Percentiles rank a stretch among this genome's conserved stretches.
Conservation (phyloP, 2,329 filamentous ascomycete genomes). For the Tympanopsis confertula region DNA sequence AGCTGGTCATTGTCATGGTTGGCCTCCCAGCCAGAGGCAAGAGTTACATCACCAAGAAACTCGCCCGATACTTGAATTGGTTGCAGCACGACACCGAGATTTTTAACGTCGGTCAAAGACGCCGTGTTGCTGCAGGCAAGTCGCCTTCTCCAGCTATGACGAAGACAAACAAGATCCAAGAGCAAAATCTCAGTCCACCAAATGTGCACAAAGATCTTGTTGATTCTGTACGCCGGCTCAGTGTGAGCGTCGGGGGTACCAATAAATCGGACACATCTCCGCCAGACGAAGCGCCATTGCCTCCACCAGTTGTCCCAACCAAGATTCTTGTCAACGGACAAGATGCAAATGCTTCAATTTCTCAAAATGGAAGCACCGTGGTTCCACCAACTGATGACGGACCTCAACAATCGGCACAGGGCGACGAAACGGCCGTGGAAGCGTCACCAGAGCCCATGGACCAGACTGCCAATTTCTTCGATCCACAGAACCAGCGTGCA, state of each 20-base stretch:
- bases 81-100: conserved; percentile 90
- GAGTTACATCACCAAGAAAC: conserved; percentile 97
- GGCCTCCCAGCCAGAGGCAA: conserved; percentile 90
- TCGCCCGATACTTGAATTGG: conserved; percentile 91
- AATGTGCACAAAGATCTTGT: conserved; percentile 40
- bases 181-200: conserved; percentile 38
- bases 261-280: not conserved
- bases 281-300: not conserved
- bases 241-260: not conserved
- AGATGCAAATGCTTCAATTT: not conserved
- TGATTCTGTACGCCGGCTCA: not conserved
- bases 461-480: conserved; percentile 87
- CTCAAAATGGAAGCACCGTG: not conserved
- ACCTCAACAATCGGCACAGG: conserved; percentile 2
- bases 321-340: not conserved
- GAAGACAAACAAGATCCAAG: conserved; percentile 18
- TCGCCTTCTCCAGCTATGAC: conserved; percentile 18
- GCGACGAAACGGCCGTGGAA: conserved; percentile 30
- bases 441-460: conserved; percentile 20
- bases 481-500: conserved; percentile 75
- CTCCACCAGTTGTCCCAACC: not conserved
- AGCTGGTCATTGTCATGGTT: conserved; percentile 97
- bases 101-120: conserved; percentile 91
- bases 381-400: conserved; percentile 14
- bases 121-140: conserved; percentile 64